A percentile compares a stretch with the other conserved stretches of the same genome.
Evolutionary conservation across 768 basidiomycete species (phyloP).

Genomic region (Leccinum pellstonianum): DNA sequence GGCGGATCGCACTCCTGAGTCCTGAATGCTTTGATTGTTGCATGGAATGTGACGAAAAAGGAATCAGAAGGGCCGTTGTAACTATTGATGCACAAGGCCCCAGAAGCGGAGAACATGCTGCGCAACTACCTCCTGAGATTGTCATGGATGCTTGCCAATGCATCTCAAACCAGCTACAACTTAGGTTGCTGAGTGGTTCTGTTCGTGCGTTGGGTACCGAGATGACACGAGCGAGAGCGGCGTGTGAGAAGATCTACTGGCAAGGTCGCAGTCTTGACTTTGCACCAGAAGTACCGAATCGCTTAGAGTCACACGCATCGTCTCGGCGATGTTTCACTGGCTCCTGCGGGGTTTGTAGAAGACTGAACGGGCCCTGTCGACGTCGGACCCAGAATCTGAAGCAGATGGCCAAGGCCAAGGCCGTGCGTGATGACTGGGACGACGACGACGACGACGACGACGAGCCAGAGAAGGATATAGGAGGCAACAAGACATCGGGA

Average conservation of each 20-base stretch:
- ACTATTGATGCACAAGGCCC: conserved; percentile 47
- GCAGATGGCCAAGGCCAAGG: not conserved
- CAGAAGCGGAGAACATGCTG: conserved; percentile 25
- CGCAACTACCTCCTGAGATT: conserved; percentile 64
- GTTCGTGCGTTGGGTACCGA: not conserved
- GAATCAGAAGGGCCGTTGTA: conserved; percentile 17
- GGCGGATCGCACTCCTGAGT: conserved; percentile 55
- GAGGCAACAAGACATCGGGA: too few relatives aligned
- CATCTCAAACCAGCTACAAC: conserved; percentile 7
- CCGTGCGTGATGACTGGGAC: conserved; percentile 58
- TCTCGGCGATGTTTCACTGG: not conserved
- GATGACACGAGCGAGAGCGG: conserved; percentile 18
- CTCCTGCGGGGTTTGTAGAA: conserved; percentile 1
- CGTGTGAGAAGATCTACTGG: conserved; percentile 18
- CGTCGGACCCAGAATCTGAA: not conserved
- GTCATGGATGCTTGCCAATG: conserved; percentile 67
- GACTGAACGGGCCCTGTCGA: not conserved
- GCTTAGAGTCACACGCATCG: not conserved
- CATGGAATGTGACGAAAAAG: conserved; percentile 42
- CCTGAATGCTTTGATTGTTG: conserved; percentile 40
- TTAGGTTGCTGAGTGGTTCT: too few relatives aligned
- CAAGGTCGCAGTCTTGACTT: not conserved
- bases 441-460: conserved; percentile 39
- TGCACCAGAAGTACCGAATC: not conserved
- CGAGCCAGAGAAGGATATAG: not conserved